phyloP scores from a whole-genome alignment of 306 rosid species.

The Cucumis cinereus region DNA sequence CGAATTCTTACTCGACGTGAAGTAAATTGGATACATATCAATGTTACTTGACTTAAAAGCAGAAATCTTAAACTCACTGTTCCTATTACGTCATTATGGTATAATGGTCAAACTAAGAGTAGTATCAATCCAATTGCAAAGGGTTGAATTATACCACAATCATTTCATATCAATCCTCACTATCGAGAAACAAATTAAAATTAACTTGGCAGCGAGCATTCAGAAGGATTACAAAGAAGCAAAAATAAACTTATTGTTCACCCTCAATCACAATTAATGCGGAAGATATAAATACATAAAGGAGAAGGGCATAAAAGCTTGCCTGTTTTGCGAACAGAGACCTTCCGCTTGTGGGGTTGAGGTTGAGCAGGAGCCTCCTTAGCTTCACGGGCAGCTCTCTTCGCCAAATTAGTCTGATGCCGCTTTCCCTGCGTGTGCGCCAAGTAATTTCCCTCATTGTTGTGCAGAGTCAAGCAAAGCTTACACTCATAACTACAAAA shows the following conservation, averaged over 20 bases:
- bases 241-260: background rate
- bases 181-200: background rate
- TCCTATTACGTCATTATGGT: background rate
- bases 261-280: background rate
- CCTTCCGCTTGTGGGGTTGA: slow-evolving; percentile 93
- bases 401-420: slow-evolving; percentile 87
- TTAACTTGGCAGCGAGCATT: background rate
- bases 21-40: background rate
- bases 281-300: background rate
- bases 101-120: background rate
- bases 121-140: background rate
- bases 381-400: slow-evolving; percentile 93
- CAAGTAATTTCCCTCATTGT: slow-evolving; percentile 93
- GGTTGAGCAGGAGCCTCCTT: slow-evolving; percentile 95
- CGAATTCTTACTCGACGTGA: background rate
- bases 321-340: slow-evolving; percentile 65
- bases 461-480: slow-evolving; percentile 84
- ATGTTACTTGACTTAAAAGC: background rate
- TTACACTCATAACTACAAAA: slow-evolving; percentile 76
- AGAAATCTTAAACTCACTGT: background rate
- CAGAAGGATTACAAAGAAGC: background rate
- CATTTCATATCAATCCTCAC: background rate
- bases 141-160: background rate
- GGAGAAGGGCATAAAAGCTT: background rate
- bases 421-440: slow-evolving; percentile 97